Conservation (phyloP, 1,284 basidiomycete genomes). For the Ganoderma multipileum region DNA sequence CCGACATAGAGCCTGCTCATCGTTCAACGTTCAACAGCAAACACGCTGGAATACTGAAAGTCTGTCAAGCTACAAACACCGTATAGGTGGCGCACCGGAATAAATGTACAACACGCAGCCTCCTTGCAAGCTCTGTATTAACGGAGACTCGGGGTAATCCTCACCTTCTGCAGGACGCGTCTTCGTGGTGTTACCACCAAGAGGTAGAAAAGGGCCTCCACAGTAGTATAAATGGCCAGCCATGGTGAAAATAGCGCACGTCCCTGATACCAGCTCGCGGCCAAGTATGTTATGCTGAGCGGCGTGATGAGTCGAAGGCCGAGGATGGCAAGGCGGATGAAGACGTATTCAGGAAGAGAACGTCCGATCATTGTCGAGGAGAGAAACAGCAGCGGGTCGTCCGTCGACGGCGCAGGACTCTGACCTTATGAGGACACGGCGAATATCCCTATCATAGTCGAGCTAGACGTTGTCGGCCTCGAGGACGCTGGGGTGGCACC, state of each 20-base stretch:
- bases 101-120: not conserved
- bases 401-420: not conserved
- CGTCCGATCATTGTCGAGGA: slow-evolving; percentile 39
- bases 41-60: too few relatives aligned
- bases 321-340: slow-evolving; percentile 57
- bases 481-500: slow-evolving; percentile 4
- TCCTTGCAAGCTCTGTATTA: not conserved
- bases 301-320: slow-evolving; percentile 57
- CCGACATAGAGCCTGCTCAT: too few relatives aligned
- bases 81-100: not conserved
- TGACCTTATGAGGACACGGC: not conserved
- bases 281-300: slow-evolving; percentile 51
- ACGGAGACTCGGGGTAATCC: slow-evolving; percentile 24
- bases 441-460: slow-evolving; percentile 19
- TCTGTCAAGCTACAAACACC: too few relatives aligned
- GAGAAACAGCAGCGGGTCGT: not conserved
- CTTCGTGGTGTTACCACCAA: slow-evolving; percentile 57
- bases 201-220: slow-evolving; percentile 57
- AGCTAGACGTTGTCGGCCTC: slow-evolving; percentile 19
- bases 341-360: slow-evolving; percentile 57
- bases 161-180: slow-evolving; percentile 53
- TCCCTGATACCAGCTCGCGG: slow-evolving; percentile 36
- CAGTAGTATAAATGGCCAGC: slow-evolving; percentile 44
- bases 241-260: slow-evolving; percentile 40
- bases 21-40: too few relatives aligned